phyloP scores from a whole-genome alignment of 2,329 filamentous ascomycete genomes.

The Stachybotrys chartarum region DNA sequence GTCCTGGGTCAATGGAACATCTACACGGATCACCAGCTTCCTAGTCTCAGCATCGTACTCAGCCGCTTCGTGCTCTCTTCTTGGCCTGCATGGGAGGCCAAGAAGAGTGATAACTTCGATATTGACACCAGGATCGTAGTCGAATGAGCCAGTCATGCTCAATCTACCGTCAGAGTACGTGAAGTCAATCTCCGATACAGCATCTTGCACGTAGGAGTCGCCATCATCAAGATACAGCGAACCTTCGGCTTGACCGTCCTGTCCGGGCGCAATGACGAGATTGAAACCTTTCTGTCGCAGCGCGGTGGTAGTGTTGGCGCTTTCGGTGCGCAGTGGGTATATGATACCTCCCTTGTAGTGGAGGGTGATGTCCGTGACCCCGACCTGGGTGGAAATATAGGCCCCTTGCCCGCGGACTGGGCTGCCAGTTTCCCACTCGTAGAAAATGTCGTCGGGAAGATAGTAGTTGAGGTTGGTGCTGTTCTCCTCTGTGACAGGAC shows the following conservation, averaged over 20 bases:
- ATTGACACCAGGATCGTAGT: constrained; percentile 35
- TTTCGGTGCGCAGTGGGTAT: constrained; percentile 47
- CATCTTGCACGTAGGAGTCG: constrained; percentile 50
- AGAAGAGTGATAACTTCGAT: constrained; percentile 43
- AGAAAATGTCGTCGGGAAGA: constrained; percentile 41
- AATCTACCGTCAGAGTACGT: constrained; percentile 46
- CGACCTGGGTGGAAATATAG: constrained; percentile 22
- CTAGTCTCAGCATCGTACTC: constrained; percentile 14
- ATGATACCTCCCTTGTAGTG: constrained; percentile 58
- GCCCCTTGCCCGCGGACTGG: constrained; percentile 27
- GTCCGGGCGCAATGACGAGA: constrained; percentile 57
- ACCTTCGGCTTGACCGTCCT: constrained; percentile 56
- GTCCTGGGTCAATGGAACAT: constrained; percentile 12
- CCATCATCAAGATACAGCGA: constrained; percentile 71
- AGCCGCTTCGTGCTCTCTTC: constrained; percentile 4
- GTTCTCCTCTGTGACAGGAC: constrained; percentile 37
- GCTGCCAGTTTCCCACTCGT: constrained; percentile 41
- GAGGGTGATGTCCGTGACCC: constrained; percentile 49
- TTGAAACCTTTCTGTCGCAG: constrained; percentile 59
- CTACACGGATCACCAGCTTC: constrained; percentile 11
- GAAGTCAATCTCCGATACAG: constrained; percentile 53
- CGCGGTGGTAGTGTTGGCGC: constrained; percentile 55
- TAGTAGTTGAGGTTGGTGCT: constrained; percentile 35
- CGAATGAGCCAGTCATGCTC: constrained; percentile 44
- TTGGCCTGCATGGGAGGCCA: constrained; percentile 19